A percentile compares a stretch with the other conserved stretches of the same genome.
phyloP scores from a whole-genome alignment of 2,329 filamentous ascomycete genomes.

The Tolypocladium endophyticum region DNA sequence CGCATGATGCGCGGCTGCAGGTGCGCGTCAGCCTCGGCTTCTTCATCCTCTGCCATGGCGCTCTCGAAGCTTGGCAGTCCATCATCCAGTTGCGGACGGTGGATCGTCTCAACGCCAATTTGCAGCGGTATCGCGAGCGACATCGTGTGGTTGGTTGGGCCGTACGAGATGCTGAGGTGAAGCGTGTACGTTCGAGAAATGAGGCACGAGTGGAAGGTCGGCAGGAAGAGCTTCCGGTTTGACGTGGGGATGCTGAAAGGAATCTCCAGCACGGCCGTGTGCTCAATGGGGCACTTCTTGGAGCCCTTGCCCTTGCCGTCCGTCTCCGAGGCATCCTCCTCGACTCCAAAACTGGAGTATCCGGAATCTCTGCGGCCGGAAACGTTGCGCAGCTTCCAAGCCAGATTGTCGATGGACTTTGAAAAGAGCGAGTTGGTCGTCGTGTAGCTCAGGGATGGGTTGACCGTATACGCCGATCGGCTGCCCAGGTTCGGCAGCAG shows the following conservation, averaged over 20 bases:
- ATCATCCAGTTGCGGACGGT: conserved; percentile 16
- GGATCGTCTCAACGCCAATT: conserved; percentile 31
- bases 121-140: conserved; percentile 39
- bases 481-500: conserved; percentile 40
- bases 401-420: conserved; percentile 19
- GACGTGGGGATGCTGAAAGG: conserved; percentile 36
- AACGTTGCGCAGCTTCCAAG: conserved; percentile 30
- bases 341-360: conserved; percentile 33
- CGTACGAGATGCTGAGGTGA: conserved; percentile 32
- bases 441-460: conserved; percentile 35
- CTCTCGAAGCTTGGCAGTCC: conserved; percentile 40
- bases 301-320: conserved; percentile 15
- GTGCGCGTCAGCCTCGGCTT: conserved; percentile 31
- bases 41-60: conserved; percentile 28
- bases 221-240: conserved; percentile 40
- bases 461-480: conserved; percentile 26
- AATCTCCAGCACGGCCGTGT: conserved; percentile 32
- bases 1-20: conserved; percentile 29
- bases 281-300: conserved; percentile 21
- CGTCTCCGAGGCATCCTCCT: conserved; percentile 24
- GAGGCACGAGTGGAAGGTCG: conserved; percentile 49
- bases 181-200: conserved; percentile 44
- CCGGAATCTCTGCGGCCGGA: conserved; percentile 39
- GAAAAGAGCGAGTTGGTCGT: conserved; percentile 31
- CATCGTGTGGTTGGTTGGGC: conserved; percentile 30